Evolutionary conservation across 2,329 filamentous ascomycete genomes (phyloP).

Genomic region (Torrubiellomyces zombiae): DNA sequence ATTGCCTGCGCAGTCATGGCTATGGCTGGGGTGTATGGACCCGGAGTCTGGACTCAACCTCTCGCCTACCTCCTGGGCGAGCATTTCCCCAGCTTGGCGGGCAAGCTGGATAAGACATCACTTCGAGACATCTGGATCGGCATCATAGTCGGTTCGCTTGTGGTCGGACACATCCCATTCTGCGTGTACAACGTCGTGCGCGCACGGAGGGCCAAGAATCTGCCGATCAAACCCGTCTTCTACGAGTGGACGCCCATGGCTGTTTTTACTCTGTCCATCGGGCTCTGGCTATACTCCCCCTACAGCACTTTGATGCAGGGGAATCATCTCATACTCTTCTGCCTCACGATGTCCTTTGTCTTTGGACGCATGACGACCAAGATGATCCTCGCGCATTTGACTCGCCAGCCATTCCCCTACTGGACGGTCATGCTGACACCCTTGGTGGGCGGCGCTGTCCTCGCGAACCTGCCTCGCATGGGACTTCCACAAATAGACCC

Average conservation of each 20-base stretch:
- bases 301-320: slow-evolving; percentile 66
- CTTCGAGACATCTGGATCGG: slow-evolving; percentile 80
- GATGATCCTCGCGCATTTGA: slow-evolving; percentile 92
- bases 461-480: slow-evolving; percentile 68
- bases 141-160: slow-evolving; percentile 46
- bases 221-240: slow-evolving; percentile 69
- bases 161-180: slow-evolving; percentile 66
- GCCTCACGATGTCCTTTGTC: slow-evolving; percentile 86
- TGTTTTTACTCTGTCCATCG: slow-evolving; percentile 58
- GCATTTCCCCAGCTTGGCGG: slow-evolving; percentile 30
- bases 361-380: slow-evolving; percentile 98
- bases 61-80: slow-evolving; percentile 52
- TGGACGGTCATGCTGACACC: slow-evolving; percentile 88
- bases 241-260: slow-evolving; percentile 87
- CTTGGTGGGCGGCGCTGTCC: slow-evolving; percentile 65
- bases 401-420: slow-evolving; percentile 85
- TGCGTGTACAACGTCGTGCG: slow-evolving; percentile 75
- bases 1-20: slow-evolving; percentile 79
- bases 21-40: slow-evolving; percentile 73
- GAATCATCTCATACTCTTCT: slow-evolving; percentile 84
- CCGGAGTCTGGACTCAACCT: slow-evolving; percentile 67
- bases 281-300: slow-evolving; percentile 78
- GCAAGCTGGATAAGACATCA: slow-evolving; percentile 52
- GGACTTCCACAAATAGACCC: slow-evolving; percentile 53
- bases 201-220: slow-evolving; percentile 53